Conservation (phyloP, 345 rosid species). For the Nephelium lappaceum region DNA sequence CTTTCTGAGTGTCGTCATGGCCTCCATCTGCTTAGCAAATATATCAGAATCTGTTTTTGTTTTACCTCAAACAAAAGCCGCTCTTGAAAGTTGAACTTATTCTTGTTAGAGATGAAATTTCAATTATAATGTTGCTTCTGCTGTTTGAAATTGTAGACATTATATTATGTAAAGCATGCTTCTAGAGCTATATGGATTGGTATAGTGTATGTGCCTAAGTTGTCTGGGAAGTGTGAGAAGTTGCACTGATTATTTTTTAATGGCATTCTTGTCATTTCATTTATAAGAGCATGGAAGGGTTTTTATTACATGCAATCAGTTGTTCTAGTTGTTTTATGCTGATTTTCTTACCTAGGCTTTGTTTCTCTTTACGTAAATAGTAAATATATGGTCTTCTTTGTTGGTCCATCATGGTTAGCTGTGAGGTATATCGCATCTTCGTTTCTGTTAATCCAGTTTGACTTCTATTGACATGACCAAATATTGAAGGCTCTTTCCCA, state of each 20-base stretch:
- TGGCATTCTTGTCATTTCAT: not conserved
- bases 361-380: not conserved
- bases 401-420: not conserved
- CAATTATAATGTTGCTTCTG: slow-evolving; percentile 1
- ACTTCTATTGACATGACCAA: not conserved
- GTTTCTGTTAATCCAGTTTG: not conserved
- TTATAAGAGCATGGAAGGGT: not conserved
- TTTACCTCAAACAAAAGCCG: not conserved
- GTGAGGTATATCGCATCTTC: not conserved
- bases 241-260: not conserved
- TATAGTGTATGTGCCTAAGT: not conserved
- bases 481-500: not conserved
- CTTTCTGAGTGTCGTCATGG: not conserved
- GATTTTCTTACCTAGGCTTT: not conserved
- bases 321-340: not conserved
- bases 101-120: not conserved
- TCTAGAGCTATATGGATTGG: not conserved
- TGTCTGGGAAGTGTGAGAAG: not conserved
- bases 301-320: not conserved
- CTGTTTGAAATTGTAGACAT: not conserved
- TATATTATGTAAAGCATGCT: not conserved
- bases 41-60: not conserved
- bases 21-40: not conserved
- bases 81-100: not conserved
- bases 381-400: not conserved